Base-by-base conservation (phyloP, 331 rosid species). In the Spiraea crenata region DNA sequence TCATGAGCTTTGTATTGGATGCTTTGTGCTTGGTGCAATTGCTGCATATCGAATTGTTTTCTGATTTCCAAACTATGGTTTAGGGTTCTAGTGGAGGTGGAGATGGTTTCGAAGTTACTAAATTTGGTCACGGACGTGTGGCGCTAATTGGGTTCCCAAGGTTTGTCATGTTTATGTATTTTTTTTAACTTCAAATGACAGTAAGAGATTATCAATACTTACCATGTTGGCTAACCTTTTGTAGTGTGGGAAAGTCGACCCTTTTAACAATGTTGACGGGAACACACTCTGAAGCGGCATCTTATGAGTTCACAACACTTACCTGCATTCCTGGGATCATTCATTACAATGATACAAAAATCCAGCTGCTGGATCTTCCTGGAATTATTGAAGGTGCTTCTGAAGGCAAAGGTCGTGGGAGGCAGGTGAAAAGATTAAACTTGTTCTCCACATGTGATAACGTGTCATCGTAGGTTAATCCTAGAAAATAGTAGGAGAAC, bases 331-430 rank as follows among this genome's bases (percentile, higher is more conserved):
- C 99, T 50, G 98, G 99, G 44, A 95, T 95, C 66, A 91, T 95
- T 82, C 80, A 95, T 80, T 95, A 95, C 76, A 95, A 95, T 74
- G 99, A 91, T 75, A 95, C 99, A 62, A 95, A 95, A 77, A 95
- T 95, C 80, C 99, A 95, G 85, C 77, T 95, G 84, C 99, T 95
- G 19, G 99, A 95, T 82, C 99, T 95, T 85, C 99, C 99, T 74
- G 99, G 99, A 79, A 95, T 95, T 81, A 95, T 95, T 74, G 99
- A 95, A 85, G 99, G 99, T 85, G 99, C 99, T 58, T 95, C 99
- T 68, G 99, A 95, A 82, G 99, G 99, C 72, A 95, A 95, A 85
- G 99, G 99, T 39, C 99, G 99, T 77, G 99, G 99, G 70, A 85
- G 99, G 78, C 99, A 95, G 99, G 99, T 95, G 81, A 79, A 74